These are phyloP conservation scores for Sphagnurus paluster DNA, from an alignment of 1,284 basidiomycete species.

Conservation along the genomic window DNA sequence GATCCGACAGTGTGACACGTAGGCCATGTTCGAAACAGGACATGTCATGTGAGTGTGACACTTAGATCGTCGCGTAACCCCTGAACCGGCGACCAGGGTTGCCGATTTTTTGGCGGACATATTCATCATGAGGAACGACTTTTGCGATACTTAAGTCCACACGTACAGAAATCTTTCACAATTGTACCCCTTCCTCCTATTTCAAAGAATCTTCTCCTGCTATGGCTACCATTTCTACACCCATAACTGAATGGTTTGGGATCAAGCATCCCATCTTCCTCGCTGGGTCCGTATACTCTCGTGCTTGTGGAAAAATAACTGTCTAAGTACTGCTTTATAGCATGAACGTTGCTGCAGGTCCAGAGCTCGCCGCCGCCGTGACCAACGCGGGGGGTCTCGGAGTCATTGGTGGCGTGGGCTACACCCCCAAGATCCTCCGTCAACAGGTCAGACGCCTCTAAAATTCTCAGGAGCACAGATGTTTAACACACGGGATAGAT, in stretches of 20 bases:
- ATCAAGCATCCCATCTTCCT: slow-evolving; percentile 88
- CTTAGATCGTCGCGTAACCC: no score
- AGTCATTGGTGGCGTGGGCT: slow-evolving; percentile 85
- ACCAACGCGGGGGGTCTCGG: slow-evolving; percentile 87
- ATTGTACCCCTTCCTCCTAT: slow-evolving; percentile 12
- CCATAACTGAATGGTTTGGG: slow-evolving; percentile 81
- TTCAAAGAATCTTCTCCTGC: no score
- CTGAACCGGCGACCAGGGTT: no score
- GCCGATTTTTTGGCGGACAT: no score
- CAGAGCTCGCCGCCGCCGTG: slow-evolving; percentile 89
- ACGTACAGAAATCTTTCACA: no score
- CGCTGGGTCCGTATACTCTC: slow-evolving; percentile 54
- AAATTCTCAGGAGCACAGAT: slow-evolving; percentile 1
- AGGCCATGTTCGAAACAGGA: no score
- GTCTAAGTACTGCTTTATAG: slow-evolving; percentile 40
- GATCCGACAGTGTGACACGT: no score
- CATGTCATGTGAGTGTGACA: no score
- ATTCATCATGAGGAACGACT: no score
- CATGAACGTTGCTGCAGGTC: slow-evolving; percentile 88
- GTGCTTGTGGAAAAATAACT: not conserved
- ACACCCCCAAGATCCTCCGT: slow-evolving; percentile 73
- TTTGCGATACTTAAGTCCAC: no score
- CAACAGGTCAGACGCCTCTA: slow-evolving; percentile 49
- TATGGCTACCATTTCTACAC: slow-evolving; percentile 68
- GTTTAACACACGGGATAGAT: slow-evolving; percentile 49